Evolutionary conservation across 1,139 yeast genomes (phyloP), one percentile per base, ranked within the genome.

Genomic region (Keqinozyma sinolaborantium): DNA sequence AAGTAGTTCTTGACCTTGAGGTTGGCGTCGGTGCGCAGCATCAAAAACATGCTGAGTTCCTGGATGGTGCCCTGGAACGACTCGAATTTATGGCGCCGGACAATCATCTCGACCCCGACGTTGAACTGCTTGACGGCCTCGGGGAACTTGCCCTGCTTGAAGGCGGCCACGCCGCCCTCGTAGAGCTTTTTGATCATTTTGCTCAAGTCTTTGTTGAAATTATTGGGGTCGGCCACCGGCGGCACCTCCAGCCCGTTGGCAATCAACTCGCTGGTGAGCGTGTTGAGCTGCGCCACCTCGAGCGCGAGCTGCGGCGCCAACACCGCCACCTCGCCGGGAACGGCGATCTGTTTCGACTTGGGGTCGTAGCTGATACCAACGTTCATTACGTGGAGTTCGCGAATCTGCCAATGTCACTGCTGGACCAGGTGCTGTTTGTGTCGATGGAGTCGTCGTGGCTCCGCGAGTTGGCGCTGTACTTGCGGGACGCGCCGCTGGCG

Each of bases 41-140:
- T 82, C 36, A 90, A 60, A 50, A 87, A 73, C 48, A 77, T 69
- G 30, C 81, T 72, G 34, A 85, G 61, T 53, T 92, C 97, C 48
- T 83, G 90, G 34, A 88, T 60, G 24, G 90, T 83, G 26, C 81
- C 73, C 43, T 78, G 88, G 48, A 88, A 84, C 8, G 90, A 70
- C 55, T 92, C 98, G 73, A 90, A 88, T 48, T 85, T 81, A 21
- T 88, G 79, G 55, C 97, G 76, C 45, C 85, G 79, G 40, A 75
- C 63, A 13, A 90, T 83, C 78, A 88, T 77, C 35, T 86, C 95
- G 27, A 92, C 67, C 1, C 95, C 97, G 38, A 87, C 65, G 7
- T 80, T 58, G 48, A 85, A 77, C 48, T 80, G 79, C 52, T 81
- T 81, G 30, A 77, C 74, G 2, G 96, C 88, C 12, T 87, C 97